Evolutionary conservation across 352 stramenopile species (phyloP).

Genomic region (Peronospora destructor): DNA sequence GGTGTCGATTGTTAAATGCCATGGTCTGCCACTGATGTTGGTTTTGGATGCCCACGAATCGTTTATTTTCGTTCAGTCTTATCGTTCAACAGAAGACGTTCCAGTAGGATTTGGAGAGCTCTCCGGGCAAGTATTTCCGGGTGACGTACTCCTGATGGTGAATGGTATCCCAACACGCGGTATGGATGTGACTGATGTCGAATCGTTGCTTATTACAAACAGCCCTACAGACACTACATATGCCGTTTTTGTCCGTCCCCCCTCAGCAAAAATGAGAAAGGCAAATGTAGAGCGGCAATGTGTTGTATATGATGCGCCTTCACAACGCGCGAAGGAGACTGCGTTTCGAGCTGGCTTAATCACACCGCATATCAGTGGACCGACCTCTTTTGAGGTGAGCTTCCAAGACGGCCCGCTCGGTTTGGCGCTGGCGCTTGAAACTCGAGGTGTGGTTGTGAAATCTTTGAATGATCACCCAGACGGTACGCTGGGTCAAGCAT

Average conservation of each 20-base stretch:
- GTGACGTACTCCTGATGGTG: conserved; percentile 56
- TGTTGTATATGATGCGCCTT: conserved; percentile 20
- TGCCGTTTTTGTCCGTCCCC: conserved; percentile 32
- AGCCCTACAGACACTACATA: conserved; percentile 28
- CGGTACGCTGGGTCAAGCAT: conserved; percentile 65
- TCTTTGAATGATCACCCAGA: conserved; percentile 68
- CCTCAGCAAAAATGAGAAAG: conserved; percentile 37
- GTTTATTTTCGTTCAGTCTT: conserved; percentile 47
- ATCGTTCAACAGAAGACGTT: conserved; percentile 15
- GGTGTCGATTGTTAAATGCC: conserved; percentile 58
- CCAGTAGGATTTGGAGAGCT: conserved; percentile 46
- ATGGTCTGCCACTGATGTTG: conserved; percentile 35
- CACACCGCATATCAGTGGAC: conserved; percentile 5
- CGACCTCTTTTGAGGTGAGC: conserved; percentile 45
- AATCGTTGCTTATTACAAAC: conserved; percentile 26
- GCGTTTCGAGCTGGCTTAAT: conserved; percentile 23
- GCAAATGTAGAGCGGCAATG: conserved; percentile 24
- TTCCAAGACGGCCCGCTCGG: conserved; percentile 69
- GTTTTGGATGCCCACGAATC: conserved; percentile 31
- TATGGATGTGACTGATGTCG: conserved; percentile 35
- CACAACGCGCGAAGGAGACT: conserved; percentile 27
- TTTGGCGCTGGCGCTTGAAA: conserved; percentile 64
- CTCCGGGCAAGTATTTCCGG: conserved; percentile 55
- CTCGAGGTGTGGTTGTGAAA: conserved; percentile 62
- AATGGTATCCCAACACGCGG: conserved; percentile 26